Evolutionary conservation across 257 asterid genomes (phyloP), one percentile per base, ranked within the genome.

Genomic region (Fraxinus excelsior): DNA sequence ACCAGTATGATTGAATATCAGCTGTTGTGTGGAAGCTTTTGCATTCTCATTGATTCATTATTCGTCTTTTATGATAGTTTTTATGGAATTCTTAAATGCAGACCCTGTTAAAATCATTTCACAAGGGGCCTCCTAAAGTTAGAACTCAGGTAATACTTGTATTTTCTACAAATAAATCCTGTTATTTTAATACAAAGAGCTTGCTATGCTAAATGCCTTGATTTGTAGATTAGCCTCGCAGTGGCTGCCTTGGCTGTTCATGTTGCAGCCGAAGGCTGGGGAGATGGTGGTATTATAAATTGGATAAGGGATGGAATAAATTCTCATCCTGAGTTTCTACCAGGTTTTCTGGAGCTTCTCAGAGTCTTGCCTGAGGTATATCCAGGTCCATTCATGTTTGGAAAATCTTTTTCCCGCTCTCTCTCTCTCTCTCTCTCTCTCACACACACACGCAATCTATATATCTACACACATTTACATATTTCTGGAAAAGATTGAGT

Each of bases 201-300:
- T 58, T 72, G 53, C 78, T 79, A 65, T 80, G 83, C 92, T 89
- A 85, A 88, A 85, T 87, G 76, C 80, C 64, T 78, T 79, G 70
- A 74, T 82, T 62, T 88, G 85, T 89, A 96, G 98, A 96, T 96
- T 88, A 93, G 99, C 78, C 97, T 96, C 83, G 99, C 99, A 75
- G 97, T 96, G 81, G 99, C 98, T 83, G 98, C 98, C 81, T 87
- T 96, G 87, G 97, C 99, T 79, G 96, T 93, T 81, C 99, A 96
- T 84, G 98, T 93, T 70, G 90, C 98, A 71, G 91, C 92, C 28
- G 91, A 91, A 78, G 96, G 90, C 67, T 96, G 98, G 99, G 98
- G 98, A 76, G 94, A 90, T 85, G 96, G 97, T 75, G 97, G 99
- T 80, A 87, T 96, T 80, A 83, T 93, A 40, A 87, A 86, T 76